These are phyloP conservation scores for Hypoxylon subgilvum DNA, from an alignment of 495 filamentous ascomycete species.

Conservation along the genomic window DNA sequence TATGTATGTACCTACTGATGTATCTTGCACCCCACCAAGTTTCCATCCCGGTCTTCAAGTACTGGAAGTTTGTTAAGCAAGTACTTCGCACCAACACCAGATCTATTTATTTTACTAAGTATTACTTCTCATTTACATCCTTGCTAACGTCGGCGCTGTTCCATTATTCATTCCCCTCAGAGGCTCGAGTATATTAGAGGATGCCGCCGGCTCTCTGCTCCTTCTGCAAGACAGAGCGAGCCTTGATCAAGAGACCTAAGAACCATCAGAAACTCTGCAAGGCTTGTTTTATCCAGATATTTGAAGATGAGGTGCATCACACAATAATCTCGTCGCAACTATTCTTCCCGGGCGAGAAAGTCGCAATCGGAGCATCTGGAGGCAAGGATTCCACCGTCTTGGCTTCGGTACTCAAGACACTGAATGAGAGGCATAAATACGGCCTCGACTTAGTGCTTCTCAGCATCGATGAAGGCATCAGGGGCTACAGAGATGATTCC, in stretches of 20 bases:
- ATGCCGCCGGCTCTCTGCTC: slow-evolving; percentile 69
- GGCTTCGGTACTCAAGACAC: slow-evolving; percentile 89
- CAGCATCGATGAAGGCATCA: slow-evolving; percentile 96
- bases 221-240: slow-evolving; percentile 75
- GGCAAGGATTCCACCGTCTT: slow-evolving; percentile 98
- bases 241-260: slow-evolving; percentile 90
- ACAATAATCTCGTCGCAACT: slow-evolving; percentile 81
- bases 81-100: slow-evolving; percentile 9
- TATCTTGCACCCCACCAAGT: slow-evolving; percentile 23
- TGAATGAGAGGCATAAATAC: slow-evolving; percentile 89
- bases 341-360: slow-evolving; percentile 81
- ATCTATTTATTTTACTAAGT: no score
- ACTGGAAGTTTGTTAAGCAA: not conserved
- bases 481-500: slow-evolving; percentile 92
- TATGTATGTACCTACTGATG: not conserved
- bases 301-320: slow-evolving; percentile 92
- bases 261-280: slow-evolving; percentile 92
- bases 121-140: no score
- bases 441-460: slow-evolving; percentile 84
- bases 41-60: no score
- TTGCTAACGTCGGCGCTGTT: no score
- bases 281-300: slow-evolving; percentile 80
- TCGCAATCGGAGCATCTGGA: slow-evolving; percentile 95
- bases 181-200: not conserved
- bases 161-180: not conserved